Base-by-base conservation (phyloP, 2,329 filamentous ascomycete genomes). In the Monosporascus ibericus region DNA sequence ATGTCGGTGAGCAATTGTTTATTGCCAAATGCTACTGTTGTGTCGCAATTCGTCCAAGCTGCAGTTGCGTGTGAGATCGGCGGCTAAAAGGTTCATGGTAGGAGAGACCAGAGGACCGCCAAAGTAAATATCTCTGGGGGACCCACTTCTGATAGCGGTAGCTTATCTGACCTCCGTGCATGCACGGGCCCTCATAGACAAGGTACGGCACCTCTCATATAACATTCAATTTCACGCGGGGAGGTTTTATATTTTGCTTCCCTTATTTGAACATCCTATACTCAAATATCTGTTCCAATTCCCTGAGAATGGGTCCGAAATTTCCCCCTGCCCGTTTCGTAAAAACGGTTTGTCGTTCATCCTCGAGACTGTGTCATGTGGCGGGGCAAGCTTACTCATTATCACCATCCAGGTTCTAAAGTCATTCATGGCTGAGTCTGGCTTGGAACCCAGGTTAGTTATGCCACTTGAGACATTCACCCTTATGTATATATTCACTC, bases 371-470 rank as follows among this genome's bases (percentile, higher is more conserved):
- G 47, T 17, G 18, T 9, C 22, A 22, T 15, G 18, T 44, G n/a
- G n/a, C 11, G 38, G 1, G 6, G 24, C 20, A 37, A 44, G 17
- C 20, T 38, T 39, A 18, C 6, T 48, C 25, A 20, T 39, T 42
- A 50, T 38, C 30, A 17, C 18, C 20, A 39, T 18, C 18, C 53
- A 94, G 90, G 90, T 95, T 47, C 81, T 90, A 76, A 87, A 88
- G 68, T 92, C 89, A 2, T 96, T 96, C 70, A 83, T 88, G 74
- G 81, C 82, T 59, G 88, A 90, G 58, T 96, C 91, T 5, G 92
- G 92, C 6, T 74, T 97, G 20, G 92, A 96, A 70, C 90, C 90
- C 68, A 88, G 88, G 92, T 95, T 66, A 63, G 72, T 66, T 47
- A 34, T 20, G 37, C 34, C 18, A 34, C 46, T 3, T 15, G n/a